Percentiles rank a stretch among this genome's conserved stretches.
Evolutionary conservation across 345 rosid genomes (phyloP).

Genomic region (Orychophragmus violaceus): DNA sequence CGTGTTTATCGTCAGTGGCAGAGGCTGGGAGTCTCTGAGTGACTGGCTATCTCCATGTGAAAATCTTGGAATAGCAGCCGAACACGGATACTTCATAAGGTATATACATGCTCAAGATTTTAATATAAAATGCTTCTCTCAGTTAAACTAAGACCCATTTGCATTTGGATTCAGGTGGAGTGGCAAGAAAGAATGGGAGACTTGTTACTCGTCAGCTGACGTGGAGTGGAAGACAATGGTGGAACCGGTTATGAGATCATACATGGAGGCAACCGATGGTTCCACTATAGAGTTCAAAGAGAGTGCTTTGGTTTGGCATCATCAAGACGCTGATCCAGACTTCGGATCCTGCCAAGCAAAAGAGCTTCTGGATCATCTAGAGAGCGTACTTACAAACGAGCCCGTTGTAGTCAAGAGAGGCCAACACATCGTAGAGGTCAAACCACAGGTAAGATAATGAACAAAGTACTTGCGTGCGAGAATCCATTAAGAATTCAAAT

Average conservation of each 20-base stretch:
- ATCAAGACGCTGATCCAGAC: not conserved
- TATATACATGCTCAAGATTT: constrained; percentile 5
- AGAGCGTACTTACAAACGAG: constrained; percentile 77
- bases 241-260: not conserved
- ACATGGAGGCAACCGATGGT: not conserved
- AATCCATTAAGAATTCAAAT: too few relatives aligned
- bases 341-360: constrained; percentile 70
- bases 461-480: too few relatives aligned
- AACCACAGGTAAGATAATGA: constrained; percentile 69
- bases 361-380: constrained; percentile 77
- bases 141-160: not conserved
- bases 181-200: not conserved
- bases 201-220: not conserved
- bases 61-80: constrained; percentile 80
- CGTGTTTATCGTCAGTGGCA: constrained; percentile 68
- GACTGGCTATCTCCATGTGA: constrained; percentile 72
- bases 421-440: constrained; percentile 87
- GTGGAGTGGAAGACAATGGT: not conserved
- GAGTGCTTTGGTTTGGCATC: not conserved
- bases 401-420: constrained; percentile 84
- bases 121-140: not conserved
- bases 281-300: not conserved
- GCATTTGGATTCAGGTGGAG: not conserved
- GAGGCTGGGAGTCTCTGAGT: constrained; percentile 52
- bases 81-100: constrained; percentile 73